Base-by-base conservation (phyloP, 306 rosid genomes). In the Castanea sativa region DNA sequence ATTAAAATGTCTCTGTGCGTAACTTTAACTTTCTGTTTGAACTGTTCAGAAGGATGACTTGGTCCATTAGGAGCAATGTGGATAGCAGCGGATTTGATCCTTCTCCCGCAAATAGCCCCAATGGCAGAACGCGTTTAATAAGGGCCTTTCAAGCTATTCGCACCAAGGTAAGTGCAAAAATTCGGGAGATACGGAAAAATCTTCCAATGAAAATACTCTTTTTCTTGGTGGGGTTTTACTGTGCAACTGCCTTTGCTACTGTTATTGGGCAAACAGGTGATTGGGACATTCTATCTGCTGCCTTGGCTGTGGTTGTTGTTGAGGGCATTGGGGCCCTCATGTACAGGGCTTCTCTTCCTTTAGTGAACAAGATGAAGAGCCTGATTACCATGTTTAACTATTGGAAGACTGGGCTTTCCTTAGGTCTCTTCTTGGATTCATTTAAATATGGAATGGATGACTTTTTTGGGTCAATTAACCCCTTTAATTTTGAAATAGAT, bases 241-340 rank as follows among this genome's bases (percentile, higher is more conserved):
- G 99, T 32, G 95, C 99, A 49, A 92, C 99, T 5, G 97, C 97
- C 15, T 94, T 92, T 76, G 91, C 97, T 74, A 94, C 99, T 21
- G 97, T 94, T 72, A 94, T 94, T 73, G 99, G 99, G 73, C 97
- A 94, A 90, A 94, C 97, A 2, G 99, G 99, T 29, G 97, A 94
- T 81, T 94, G 99, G 99, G 99, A 94, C 85, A 87, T 94, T 84
- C 91, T 92, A 60, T 94, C 97, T 73, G 99, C 99, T 43, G 99
- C 85, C 55, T 87, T 92, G 78, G 97, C 99, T 35, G 97, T 90
- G 84, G 83, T 74, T 82, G 58, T 94, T 75, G 97, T 94, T 70
- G 99, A 94, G 82, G 95, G 87, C 75, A 92, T 94, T 80, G 99
- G 99, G 61, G 97, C 97, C 59, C 97, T 94, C 81, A 94, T 92